These are phyloP conservation scores for Hanseniaspora lindneri DNA, from an alignment of 805 yeast species.

Conservation along the genomic window DNA sequence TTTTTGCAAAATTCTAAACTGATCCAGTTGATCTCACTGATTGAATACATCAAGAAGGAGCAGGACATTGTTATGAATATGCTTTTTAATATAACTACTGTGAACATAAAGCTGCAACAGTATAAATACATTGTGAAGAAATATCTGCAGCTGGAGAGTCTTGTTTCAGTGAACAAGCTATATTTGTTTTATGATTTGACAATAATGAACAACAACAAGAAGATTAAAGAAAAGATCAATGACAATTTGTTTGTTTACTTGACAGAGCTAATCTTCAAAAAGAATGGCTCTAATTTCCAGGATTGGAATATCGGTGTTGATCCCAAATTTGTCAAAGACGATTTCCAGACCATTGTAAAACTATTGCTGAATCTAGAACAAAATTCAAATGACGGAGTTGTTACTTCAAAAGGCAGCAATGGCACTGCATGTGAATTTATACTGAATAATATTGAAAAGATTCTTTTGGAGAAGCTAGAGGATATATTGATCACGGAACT, in stretches of 20 bases:
- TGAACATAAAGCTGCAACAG: not conserved
- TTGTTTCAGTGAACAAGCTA: not conserved
- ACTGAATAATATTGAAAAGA: not conserved
- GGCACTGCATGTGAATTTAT: not conserved
- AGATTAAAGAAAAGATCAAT: slow-evolving; percentile 1
- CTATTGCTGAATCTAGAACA: not conserved
- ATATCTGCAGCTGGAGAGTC: not conserved
- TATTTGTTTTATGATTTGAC: slow-evolving; percentile 3
- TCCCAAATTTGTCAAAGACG: not conserved
- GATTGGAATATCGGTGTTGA: not conserved
- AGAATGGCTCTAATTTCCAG: not conserved
- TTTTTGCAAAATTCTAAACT: not conserved
- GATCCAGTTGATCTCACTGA: not conserved
- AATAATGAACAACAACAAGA: not conserved
- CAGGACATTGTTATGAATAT: not conserved
- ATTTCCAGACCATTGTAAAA: not conserved
- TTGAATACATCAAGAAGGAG: slow-evolving; percentile 4
- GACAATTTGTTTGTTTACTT: not conserved
- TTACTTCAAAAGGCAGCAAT: not conserved
- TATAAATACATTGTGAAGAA: slow-evolving; percentile 1
- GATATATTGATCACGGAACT: not conserved
- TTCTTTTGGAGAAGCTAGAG: not conserved
- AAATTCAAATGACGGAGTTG: too few species aligned
- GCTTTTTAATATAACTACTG: not conserved
- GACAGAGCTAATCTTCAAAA: not conserved